Conservation (phyloP, 495 filamentous ascomycete genomes). For the Collariella sp. region DNA sequence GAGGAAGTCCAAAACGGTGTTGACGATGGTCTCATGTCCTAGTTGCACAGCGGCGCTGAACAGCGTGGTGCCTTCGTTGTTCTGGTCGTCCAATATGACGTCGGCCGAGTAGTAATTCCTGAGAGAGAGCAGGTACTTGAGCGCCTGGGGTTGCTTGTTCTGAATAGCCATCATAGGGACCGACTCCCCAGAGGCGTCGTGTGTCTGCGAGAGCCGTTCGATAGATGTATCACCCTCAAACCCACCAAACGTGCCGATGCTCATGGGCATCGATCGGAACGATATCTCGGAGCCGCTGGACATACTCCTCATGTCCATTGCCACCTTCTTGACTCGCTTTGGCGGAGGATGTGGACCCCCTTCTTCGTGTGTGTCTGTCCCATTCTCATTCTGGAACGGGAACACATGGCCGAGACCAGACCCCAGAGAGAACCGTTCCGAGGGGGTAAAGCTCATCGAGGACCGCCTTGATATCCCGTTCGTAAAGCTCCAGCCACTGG, state of each 20-base stretch:
- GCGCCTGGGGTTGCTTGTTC: conserved; percentile 54
- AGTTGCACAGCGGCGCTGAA: conserved; percentile 91
- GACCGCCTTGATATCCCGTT: conserved; percentile 39
- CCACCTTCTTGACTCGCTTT: conserved; percentile 64
- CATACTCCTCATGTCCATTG: conserved; percentile 78
- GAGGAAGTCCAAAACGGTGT: conserved; percentile 61
- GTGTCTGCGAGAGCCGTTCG: conserved; percentile 71
- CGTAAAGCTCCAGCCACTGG: conserved; percentile 34
- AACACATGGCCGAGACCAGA: conserved; percentile 79
- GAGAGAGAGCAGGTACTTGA: conserved; percentile 72
- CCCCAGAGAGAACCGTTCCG: conserved; percentile 42
- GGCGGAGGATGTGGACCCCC: conserved; percentile 34
- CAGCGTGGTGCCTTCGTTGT: conserved; percentile 81
- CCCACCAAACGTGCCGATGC: conserved; percentile 62
- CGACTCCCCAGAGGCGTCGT: conserved; percentile 73
- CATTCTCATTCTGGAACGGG: conserved; percentile 64
- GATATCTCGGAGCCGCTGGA: conserved; percentile 80
- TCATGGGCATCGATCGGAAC: conserved; percentile 64
- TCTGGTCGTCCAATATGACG: conserved; percentile 68
- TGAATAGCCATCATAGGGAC: conserved; percentile 96
- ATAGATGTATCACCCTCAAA: conserved; percentile 82
- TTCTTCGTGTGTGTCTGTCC: conserved; percentile 23
- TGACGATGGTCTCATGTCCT: conserved; percentile 63
- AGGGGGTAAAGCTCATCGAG: conserved; percentile 36
- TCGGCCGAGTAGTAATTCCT: conserved; percentile 61